Conservation (phyloP, 2,329 filamentous ascomycete species). For the Calonectria hawksworthii region DNA sequence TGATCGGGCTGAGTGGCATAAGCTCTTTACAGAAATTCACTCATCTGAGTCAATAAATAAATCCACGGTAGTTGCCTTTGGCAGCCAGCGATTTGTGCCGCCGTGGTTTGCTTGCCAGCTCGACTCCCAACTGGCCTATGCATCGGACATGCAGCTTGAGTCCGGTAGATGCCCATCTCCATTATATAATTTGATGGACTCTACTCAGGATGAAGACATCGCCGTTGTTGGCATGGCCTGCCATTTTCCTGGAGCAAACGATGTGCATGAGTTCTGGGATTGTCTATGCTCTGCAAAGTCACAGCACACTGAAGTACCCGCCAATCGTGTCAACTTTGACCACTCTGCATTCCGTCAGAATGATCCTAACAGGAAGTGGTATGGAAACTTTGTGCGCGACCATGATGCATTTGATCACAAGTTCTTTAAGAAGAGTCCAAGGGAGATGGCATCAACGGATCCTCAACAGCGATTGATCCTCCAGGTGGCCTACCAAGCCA, state of each 20-base stretch:
- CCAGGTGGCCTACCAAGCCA: constrained; percentile 16
- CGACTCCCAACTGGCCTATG: neutral
- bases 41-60: neutral
- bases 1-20: neutral
- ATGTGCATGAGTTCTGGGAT: neutral
- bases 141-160: neutral
- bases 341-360: neutral
- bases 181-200: neutral
- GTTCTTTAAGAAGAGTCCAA: constrained; percentile 19
- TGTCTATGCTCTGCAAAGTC: neutral
- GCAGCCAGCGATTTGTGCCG: neutral
- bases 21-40: neutral
- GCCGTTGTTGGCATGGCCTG: neutral
- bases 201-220: neutral
- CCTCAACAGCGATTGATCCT: constrained; percentile 4
- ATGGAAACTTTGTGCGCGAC: constrained; percentile 10
- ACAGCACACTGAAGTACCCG: neutral
- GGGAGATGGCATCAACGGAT: neutral
- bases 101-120: neutral
- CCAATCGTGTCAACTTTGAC: neutral
- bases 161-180: neutral
- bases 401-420: constrained; percentile 24
- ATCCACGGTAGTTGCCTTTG: neutral
- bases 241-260: neutral
- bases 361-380: constrained; percentile 4